These are phyloP conservation scores for Hyaloscypha variabilis DNA, from an alignment of 495 filamentous ascomycete species.

Conservation along the genomic window DNA sequence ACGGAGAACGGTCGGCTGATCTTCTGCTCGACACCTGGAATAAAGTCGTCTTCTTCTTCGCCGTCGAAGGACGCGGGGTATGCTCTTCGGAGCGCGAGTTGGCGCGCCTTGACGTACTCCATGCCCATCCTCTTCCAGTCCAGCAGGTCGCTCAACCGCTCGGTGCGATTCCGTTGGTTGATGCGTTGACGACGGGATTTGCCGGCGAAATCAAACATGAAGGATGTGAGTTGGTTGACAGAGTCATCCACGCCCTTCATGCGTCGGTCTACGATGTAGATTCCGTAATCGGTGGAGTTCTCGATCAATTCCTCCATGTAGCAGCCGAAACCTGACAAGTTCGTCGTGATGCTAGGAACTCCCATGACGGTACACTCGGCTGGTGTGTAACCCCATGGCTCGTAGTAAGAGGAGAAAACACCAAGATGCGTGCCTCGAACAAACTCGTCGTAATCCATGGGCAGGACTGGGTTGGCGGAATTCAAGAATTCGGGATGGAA, in stretches of 20 bases:
- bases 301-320: slow-evolving; percentile 99
- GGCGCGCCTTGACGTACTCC: slow-evolving; percentile 97
- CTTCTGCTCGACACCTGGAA: slow-evolving; percentile 88
- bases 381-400: slow-evolving; percentile 98
- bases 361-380: slow-evolving; percentile 99
- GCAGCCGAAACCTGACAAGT: slow-evolving; percentile 95
- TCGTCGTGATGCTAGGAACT: slow-evolving; percentile 97
- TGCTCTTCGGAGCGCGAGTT: slow-evolving; percentile 87
- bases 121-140: slow-evolving; percentile 99
- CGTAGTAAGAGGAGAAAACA: slow-evolving; percentile 96
- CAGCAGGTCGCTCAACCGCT: slow-evolving; percentile 89
- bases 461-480: slow-evolving; percentile 91
- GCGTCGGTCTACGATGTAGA: slow-evolving; percentile 97
- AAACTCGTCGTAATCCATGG: slow-evolving; percentile 97
- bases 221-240: slow-evolving; percentile 89
- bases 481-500: slow-evolving; percentile 99
- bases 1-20: slow-evolving; percentile 91
- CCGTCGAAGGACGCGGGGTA: slow-evolving; percentile 84
- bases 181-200: slow-evolving; percentile 96
- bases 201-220: slow-evolving; percentile 93
- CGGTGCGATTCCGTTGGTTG: slow-evolving; percentile 98
- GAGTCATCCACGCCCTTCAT: slow-evolving; percentile 96
- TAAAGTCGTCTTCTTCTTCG: slow-evolving; percentile 79
- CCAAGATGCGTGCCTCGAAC: slow-evolving; percentile 95
- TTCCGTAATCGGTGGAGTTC: slow-evolving; percentile 96